Base-by-base conservation (phyloP, 495 filamentous ascomycete species). In the Penicillium chermesinum region DNA sequence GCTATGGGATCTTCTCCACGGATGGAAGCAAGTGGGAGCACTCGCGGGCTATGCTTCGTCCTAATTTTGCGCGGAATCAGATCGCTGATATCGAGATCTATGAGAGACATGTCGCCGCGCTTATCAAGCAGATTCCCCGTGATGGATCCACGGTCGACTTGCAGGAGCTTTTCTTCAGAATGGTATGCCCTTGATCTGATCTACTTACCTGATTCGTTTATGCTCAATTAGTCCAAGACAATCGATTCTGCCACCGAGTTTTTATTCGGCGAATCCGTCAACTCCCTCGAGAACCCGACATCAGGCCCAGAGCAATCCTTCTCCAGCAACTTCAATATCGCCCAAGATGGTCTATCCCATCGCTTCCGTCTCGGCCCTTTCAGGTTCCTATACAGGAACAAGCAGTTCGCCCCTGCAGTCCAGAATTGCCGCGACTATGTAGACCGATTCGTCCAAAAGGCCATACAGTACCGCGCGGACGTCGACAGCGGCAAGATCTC, bases 171-270 rank as follows among this genome's bases (percentile, higher is more conserved):
- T 85, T 90, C 60, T 83, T 79, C 64, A 35, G 44, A 14, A 55
- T 42, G 40, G 40, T 42, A 42, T 22, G n/a, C n/a, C n/a, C n/a
- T n/a, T n/a, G n/a, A n/a, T n/a, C n/a, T n/a, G n/a, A n/a, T n/a
- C n/a, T n/a, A n/a, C n/a, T n/a, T n/a, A n/a, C n/a, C n/a, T n/a
- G n/a, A n/a, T n/a, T n/a, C n/a, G n/a, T n/a, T n/a, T n/a, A n/a
- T n/a, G n/a, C n/a, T 22, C 12, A 6, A 7, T 14, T n/a, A n/a
- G n/a, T n/a, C n/a, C n/a, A n/a, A 86, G 39, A 85, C 85, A 0
- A 70, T 89, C 7, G 86, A 91, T 58, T 72, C 83, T 0, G 75
- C 83, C 0, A 89, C 85, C 0, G 83, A 89, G 50, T 85, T 90
- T 57, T 69, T 91, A 2, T 84, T 89, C 42, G 85, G 87, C 3